These are phyloP conservation scores for Ascochyta fabae DNA, from an alignment of 2,329 filamentous ascomycete species.

Conservation along the genomic window DNA sequence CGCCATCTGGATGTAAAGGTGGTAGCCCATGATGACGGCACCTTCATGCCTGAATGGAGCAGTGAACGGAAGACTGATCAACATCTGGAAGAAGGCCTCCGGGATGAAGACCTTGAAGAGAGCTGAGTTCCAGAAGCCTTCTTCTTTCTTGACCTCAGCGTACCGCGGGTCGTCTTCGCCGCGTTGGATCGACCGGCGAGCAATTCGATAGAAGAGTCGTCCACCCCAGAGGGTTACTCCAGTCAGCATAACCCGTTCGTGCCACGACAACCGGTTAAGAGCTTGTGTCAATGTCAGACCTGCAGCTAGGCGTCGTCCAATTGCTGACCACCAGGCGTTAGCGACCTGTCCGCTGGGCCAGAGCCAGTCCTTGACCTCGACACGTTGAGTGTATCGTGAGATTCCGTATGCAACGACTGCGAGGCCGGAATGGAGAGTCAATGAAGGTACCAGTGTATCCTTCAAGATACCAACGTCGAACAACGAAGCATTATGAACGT, in stretches of 20 bases:
- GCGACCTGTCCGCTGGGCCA: slow-evolving; percentile 63
- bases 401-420: slow-evolving; percentile 60
- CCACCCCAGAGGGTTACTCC: slow-evolving; percentile 65
- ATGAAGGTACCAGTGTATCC: slow-evolving; percentile 61
- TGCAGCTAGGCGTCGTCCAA: slow-evolving; percentile 59
- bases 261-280: slow-evolving; percentile 58
- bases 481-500: slow-evolving; percentile 39
- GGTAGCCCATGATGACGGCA: slow-evolving; percentile 47
- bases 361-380: slow-evolving; percentile 66
- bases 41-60: slow-evolving; percentile 60
- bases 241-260: slow-evolving; percentile 62
- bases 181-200: slow-evolving; percentile 56
- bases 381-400: slow-evolving; percentile 60
- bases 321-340: slow-evolving; percentile 67
- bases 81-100: slow-evolving; percentile 63
- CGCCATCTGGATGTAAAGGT: slow-evolving; percentile 43
- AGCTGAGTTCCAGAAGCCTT: slow-evolving; percentile 64
- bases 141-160: slow-evolving; percentile 57
- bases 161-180: slow-evolving; percentile 65
- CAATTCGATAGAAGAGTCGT: slow-evolving; percentile 63
- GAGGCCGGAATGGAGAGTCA: slow-evolving; percentile 61
- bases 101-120: slow-evolving; percentile 63
- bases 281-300: slow-evolving; percentile 56
- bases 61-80: slow-evolving; percentile 65
- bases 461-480: slow-evolving; percentile 59